Conservation (phyloP, 2,329 filamentous ascomycete species). For the Calonectria henricotiae region DNA sequence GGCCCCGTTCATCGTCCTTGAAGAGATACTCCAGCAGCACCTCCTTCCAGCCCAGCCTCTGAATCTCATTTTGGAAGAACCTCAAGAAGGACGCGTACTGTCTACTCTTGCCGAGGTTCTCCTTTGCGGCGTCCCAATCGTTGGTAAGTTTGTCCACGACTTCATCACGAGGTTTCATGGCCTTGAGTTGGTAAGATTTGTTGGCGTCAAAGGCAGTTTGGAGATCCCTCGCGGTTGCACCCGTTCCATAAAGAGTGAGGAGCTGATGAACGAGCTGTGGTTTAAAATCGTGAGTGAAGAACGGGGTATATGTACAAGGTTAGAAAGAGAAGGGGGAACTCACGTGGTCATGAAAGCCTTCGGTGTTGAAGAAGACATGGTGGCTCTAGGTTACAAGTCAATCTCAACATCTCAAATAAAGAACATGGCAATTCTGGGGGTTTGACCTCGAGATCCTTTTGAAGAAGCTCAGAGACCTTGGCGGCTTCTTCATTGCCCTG, state of each 20-base stretch:
- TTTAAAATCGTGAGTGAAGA: conserved; percentile 18
- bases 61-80: conserved; percentile 85
- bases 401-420: conserved; percentile 24
- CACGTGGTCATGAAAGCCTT: conserved; percentile 87
- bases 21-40: conserved; percentile 81
- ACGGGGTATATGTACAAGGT: not conserved
- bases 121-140: conserved; percentile 70
- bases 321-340: conserved; percentile 27
- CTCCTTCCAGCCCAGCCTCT: conserved; percentile 71
- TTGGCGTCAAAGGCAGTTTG: conserved; percentile 78
- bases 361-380: conserved; percentile 86
- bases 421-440: no score
- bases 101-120: conserved; percentile 74
- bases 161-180: conserved; percentile 63
- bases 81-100: conserved; percentile 82
- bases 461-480: conserved; percentile 78
- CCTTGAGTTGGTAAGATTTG: conserved; percentile 76
- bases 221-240: conserved; percentile 74
- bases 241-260: conserved; percentile 83
- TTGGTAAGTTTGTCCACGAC: conserved; percentile 70
- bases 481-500: conserved; percentile 74
- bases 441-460: conserved; percentile 79
- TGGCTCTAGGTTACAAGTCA: conserved; percentile 60
- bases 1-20: conserved; percentile 74
- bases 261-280: conserved; percentile 80